A percentile compares a stretch with the other conserved stretches of the same genome.
Evolutionary conservation across 2,329 filamentous ascomycete genomes (phyloP).

Genomic region (Xylariaceae sp.): DNA sequence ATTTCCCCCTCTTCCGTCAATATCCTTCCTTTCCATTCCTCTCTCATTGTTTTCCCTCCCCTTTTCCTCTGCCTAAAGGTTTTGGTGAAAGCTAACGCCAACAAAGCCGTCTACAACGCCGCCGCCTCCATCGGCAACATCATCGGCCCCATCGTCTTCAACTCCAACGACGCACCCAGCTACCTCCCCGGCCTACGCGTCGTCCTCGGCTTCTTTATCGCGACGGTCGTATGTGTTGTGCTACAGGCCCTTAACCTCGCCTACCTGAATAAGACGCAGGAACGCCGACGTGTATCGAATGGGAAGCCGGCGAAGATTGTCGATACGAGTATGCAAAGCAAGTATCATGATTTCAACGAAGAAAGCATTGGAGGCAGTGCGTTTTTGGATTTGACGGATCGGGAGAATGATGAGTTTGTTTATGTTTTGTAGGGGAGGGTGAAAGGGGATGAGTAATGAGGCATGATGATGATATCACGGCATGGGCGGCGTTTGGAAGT

Average conservation of each 20-base stretch:
- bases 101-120: constrained; percentile 51
- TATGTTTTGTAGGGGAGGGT: constrained; percentile 17
- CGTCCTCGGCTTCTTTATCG: constrained; percentile 50
- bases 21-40: neutral
- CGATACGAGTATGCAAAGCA: constrained; percentile 56
- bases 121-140: constrained; percentile 61
- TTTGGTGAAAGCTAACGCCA: neutral
- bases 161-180: constrained; percentile 48
- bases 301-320: constrained; percentile 56
- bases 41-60: too few species aligned
- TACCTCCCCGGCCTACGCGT: constrained; percentile 54
- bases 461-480: neutral
- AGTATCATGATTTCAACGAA: constrained; percentile 38
- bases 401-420: constrained; percentile 64
- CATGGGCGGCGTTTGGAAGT: too few species aligned
- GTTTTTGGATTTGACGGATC: constrained; percentile 57
- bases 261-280: constrained; percentile 53
- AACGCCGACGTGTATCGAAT: constrained; percentile 48
- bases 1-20: neutral
- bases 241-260: constrained; percentile 52
- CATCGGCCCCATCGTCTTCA: constrained; percentile 60
- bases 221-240: constrained; percentile 47
- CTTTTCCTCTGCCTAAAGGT: neutral
- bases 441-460: neutral
- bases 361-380: constrained; percentile 43